Evolutionary conservation across 371 early-diverging fungal genomes (phyloP), one percentile per base, ranked within the genome.

Genomic region (Syncephalis plumigaleata): DNA sequence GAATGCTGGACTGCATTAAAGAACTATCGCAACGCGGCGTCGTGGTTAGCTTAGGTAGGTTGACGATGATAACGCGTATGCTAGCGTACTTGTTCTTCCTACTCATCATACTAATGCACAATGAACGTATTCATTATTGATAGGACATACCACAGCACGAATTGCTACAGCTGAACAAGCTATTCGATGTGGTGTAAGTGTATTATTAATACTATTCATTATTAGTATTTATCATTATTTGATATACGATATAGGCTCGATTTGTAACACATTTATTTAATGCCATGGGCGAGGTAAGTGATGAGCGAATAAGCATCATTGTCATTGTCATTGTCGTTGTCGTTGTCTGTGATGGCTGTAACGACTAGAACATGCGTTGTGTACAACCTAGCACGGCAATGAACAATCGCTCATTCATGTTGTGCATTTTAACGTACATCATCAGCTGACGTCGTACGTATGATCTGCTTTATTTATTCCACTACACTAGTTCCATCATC

Each of bases 241-340:
- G n/a, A n/a, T n/a, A 3, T 15, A 22, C 8, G 13, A n/a, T 18
- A 31, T 27, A 51, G 55, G 56, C 61, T 7, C 49, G 39, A n/a
- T 55, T 61, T 48, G 61, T 86, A 37, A 88, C 88, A 0, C 88
- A 88, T 53, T 57, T 88, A 51, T 88, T 87, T 58, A 82, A 84
- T 47, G 83, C 85, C 31, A 84, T 84, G 86, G 80, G 73, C 52
- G 71, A 72, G 15, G 71, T 71, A 65, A 61, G 64, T 61, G 16
- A 26, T 15, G 2, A n/a, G n/a, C n/a, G n/a, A n/a, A n/a, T n/a
- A n/a, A n/a, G n/a, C n/a, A n/a, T n/a, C n/a, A n/a, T n/a, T n/a
- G n/a, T n/a, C n/a, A n/a, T n/a, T n/a, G n/a, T n/a, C n/a, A n/a
- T n/a, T n/a, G n/a, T n/a, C n/a, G n/a, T n/a, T n/a, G n/a, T n/a